Evolutionary conservation across 495 filamentous ascomycete species (phyloP), one percentile per base, ranked within the genome.

Genomic region (Penicillium bovifimosum): DNA sequence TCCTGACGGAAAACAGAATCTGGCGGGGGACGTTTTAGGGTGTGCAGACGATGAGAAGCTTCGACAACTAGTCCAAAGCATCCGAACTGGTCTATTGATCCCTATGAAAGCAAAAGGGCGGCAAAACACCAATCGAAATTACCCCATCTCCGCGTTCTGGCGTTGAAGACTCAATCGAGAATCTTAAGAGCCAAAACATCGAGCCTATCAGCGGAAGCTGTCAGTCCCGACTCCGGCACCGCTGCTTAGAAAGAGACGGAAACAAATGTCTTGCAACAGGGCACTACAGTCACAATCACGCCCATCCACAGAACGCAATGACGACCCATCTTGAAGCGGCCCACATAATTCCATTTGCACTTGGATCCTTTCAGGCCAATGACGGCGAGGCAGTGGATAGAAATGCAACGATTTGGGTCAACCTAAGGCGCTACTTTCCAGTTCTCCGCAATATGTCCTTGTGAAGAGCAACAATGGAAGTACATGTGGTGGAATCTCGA

Each of bases 51-150:
- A 55, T 46, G 46, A 55, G 46, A 51, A 34, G 45, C 55, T 57
- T 49, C 50, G 55, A 8, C 55, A 57, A 53, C 49, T 57, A 8
- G 55, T 53, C 36, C 44, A 49, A 49, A 49, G 49, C 45, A 52
- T 57, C 49, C 24, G 39, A 43, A 53, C 13, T 33, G 49, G 49
- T n/a, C 34, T 57, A 33, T 48, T 57, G 28, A 53, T 53, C 33
- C 55, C 55, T 39, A 29, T 57, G 49, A 57, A 53, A 57, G 55
- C 55, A 52, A 11, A 53, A n/a, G 16, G 50, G 50, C 38, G 55
- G 55, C 35, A 48, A 53, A 49, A 49, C 55, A 53, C 50, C 55
- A 11, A 49, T 42, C 49, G 46, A n/a, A n/a, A n/a, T 57, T 40
- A 48, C 43, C 33, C 49, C 38, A 3, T 57, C 55, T 33, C 49